Base-by-base conservation (phyloP, 1,284 basidiomycete species). In the Ganoderma sp. region DNA sequence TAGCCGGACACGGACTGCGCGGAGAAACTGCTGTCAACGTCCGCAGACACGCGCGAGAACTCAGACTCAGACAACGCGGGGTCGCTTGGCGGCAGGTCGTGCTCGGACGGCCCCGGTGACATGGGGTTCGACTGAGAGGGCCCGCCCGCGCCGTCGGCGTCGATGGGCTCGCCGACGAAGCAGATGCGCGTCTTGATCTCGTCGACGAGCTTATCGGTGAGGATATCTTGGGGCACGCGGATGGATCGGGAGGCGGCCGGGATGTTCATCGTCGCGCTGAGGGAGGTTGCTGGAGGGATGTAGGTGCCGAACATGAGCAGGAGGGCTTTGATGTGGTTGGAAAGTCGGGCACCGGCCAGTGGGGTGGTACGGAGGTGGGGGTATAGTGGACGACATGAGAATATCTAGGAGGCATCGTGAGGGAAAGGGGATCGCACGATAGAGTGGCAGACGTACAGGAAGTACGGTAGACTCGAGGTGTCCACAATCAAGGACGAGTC, bases 401-500 rank as follows among this genome's bases (percentile, higher is more conserved):
- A 97, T 73, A 98, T 94, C 96, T 98, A 8, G 6, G n/a, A 59
- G 56, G 57, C 59, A 34, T 65, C 22, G 58, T 66, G 43, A 61
- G 66, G 1, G 10, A 12, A 7, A 9, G 9, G 41, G 14, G n/a
- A 8, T 6, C 14, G 28, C 7, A 45, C 10, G 28, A 0, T 9
- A 0, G 14, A 0, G 4, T 2, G 9, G 9, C 32, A 37, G 34
- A 63, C 92, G 66, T 75, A 97, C 97, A 0, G 97, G 96, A 52
- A 97, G 85, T 9, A 91, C 89, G 2, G 90, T 92, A 0, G 96
- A 92, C 79, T 99, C 96, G 1, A 97, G 85, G 77, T 97, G 91
- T 0, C 97, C 98, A 71, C 90, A 90, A 75, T 99, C 96, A 2
- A 99, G 83, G 0, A 99, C 97, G 8, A 99, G 86, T 1, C 97